Evolutionary conservation across 176 grass and related monocot genomes (phyloP).

Genomic region (Neostapfia colusana): DNA sequence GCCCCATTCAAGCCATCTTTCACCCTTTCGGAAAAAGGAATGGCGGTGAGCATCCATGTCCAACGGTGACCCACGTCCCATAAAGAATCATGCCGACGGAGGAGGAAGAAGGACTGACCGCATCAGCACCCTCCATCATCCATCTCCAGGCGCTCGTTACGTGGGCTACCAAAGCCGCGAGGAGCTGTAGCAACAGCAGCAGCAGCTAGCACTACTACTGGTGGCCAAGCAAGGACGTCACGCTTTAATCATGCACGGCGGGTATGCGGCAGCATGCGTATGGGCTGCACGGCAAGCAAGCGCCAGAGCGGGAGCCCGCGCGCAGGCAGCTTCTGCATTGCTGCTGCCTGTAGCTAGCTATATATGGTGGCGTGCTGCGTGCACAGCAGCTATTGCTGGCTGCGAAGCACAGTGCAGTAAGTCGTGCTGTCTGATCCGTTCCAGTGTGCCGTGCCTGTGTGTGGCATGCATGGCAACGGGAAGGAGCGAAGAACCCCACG

Average conservation of each 20-base stretch:
- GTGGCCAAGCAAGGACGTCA: not conserved
- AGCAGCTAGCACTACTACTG: not conserved
- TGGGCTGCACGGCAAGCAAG: not conserved
- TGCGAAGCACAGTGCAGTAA: too few relatives aligned
- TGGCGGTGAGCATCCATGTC: constrained; percentile 3
- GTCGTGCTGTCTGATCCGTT: too few relatives aligned
- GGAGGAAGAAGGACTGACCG: not conserved
- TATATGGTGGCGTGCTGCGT: not conserved
- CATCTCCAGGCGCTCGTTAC: not conserved
- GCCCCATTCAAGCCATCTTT: not conserved
- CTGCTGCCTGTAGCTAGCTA: not conserved
- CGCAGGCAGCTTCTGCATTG: not conserved
- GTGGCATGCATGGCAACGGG: not conserved
- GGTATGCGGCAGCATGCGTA: not conserved
- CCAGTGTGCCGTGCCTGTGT: not conserved
- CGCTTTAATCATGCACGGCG: constrained; percentile 12
- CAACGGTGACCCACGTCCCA: constrained; percentile 14
- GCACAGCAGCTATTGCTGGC: not conserved
- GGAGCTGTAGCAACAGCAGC: not conserved
- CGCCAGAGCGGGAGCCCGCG: not conserved
- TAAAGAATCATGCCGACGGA: constrained; percentile 19
- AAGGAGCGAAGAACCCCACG: not conserved
- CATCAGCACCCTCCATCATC: too few relatives aligned
- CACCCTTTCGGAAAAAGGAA: constrained; percentile 7
- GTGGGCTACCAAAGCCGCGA: not conserved